phyloP scores from a whole-genome alignment of 108 stramenopile species.

The Phaeodactylum tricornutum region DNA sequence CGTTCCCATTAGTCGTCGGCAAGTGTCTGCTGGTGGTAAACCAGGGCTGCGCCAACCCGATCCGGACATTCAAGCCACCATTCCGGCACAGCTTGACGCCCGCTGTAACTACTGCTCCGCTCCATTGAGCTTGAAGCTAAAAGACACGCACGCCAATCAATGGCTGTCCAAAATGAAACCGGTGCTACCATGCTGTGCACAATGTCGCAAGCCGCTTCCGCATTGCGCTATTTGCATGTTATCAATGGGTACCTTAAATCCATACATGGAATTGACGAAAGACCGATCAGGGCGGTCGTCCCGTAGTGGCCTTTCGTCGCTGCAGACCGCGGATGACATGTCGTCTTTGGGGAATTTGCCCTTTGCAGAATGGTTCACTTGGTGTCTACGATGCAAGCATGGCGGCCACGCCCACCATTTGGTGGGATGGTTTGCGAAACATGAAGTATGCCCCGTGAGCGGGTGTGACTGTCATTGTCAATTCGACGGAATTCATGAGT shows the following conservation, averaged over 20 bases:
- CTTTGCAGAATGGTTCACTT: constrained; percentile 83
- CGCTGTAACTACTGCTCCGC: constrained; percentile 83
- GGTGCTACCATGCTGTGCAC: constrained; percentile 78
- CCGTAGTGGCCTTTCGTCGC: constrained; percentile 11
- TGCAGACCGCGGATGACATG: constrained; percentile 33
- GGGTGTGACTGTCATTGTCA: constrained; percentile 83
- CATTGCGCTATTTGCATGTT: constrained; percentile 81
- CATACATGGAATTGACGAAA: constrained; percentile 73
- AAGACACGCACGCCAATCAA: constrained; percentile 59
- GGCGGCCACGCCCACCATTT: constrained; percentile 79
- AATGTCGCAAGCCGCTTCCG: constrained; percentile 80
- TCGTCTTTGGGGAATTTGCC: constrained; percentile 51
- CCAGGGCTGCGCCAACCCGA: constrained; percentile 17
- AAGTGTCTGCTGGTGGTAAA: too few species aligned
- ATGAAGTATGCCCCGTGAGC: constrained; percentile 70
- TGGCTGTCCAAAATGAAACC: constrained; percentile 79
- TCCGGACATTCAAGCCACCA: constrained; percentile 17
- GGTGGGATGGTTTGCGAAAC: constrained; percentile 80
- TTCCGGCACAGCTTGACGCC: constrained; percentile 46
- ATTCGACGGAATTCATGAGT: too few species aligned
- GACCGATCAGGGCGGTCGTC: constrained; percentile 25
- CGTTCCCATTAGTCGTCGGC: too few species aligned
- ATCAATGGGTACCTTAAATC: constrained; percentile 73
- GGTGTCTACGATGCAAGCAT: constrained; percentile 88
- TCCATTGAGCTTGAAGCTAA: constrained; percentile 45